phyloP scores from a whole-genome alignment of 2,329 filamentous ascomycete species.

The Aspergillus texensis region DNA sequence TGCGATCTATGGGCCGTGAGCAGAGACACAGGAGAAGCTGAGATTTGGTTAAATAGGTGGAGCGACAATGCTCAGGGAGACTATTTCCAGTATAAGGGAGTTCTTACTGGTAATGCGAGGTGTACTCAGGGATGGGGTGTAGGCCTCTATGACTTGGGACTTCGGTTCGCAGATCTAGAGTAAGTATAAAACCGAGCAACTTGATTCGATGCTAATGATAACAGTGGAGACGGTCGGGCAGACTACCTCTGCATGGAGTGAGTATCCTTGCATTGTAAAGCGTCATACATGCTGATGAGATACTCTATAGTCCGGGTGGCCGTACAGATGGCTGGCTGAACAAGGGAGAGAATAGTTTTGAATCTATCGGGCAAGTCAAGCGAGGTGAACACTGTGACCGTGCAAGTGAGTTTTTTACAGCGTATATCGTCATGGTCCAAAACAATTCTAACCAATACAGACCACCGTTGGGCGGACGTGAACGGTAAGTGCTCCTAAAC shows the following conservation, averaged over 20 bases:
- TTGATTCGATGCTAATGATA: neutral
- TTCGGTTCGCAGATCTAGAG: neutral
- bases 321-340: slow-evolving; percentile 1
- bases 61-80: neutral
- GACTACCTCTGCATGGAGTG: neutral
- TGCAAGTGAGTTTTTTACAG: neutral
- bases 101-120: neutral
- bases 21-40: neutral
- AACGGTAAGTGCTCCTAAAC: neutral
- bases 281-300: neutral
- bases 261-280: neutral
- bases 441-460: neutral
- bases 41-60: slow-evolving; percentile 1
- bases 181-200: neutral
- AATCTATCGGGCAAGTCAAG: neutral
- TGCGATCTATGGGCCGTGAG: neutral
- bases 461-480: neutral
- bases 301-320: neutral
- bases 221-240: neutral
- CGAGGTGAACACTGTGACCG: neutral
- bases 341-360: neutral
- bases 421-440: neutral
- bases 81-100: neutral
- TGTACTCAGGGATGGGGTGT: neutral
- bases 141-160: neutral